Percentiles rank a stretch among this genome's conserved stretches.
These are phyloP conservation scores for Heterobasidion occidentale DNA, from an alignment of 1,284 basidiomycete species.

Conservation along the genomic window DNA sequence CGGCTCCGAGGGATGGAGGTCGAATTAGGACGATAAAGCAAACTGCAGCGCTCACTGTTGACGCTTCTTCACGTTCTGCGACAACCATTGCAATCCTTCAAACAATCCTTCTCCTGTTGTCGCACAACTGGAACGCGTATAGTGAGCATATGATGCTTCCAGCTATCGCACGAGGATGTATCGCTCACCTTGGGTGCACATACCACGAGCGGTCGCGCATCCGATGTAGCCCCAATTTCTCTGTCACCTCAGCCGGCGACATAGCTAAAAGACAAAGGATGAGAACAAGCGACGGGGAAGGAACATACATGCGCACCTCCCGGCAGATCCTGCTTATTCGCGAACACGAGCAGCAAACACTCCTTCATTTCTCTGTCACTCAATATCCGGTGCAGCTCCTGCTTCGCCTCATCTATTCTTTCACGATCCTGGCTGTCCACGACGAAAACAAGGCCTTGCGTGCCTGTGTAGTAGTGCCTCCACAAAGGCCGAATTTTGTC, in stretches of 20 bases:
- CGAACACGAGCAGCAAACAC: conserved; percentile 94
- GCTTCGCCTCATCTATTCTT: conserved; percentile 93
- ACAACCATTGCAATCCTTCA: conserved; percentile 94
- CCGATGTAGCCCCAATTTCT: conserved; percentile 90
- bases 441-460: conserved; percentile 98
- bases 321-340: conserved; percentile 98
- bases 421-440: conserved; percentile 89
- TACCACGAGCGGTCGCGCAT: conserved; percentile 99
- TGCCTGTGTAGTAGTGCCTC: conserved; percentile 98
- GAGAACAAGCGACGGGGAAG: not conserved
- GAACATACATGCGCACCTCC: conserved; percentile 56
- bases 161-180: not conserved
- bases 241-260: conserved; percentile 98
- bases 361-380: conserved; percentile 98
- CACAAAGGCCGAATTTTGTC: conserved; percentile 98
- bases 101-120: conserved; percentile 94
- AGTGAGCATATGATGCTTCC: conserved; percentile 1
- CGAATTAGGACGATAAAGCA: conserved; percentile 3
- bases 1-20: conserved; percentile 13
- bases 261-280: conserved; percentile 59
- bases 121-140: conserved; percentile 60
- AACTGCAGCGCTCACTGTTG: conserved; percentile 42
- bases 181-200: conserved; percentile 88
- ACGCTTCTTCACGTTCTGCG: conserved; percentile 91
- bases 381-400: conserved; percentile 94